These are phyloP conservation scores for Clavulina sp. DNA, from an alignment of 768 basidiomycete species.

Conservation along the genomic window DNA sequence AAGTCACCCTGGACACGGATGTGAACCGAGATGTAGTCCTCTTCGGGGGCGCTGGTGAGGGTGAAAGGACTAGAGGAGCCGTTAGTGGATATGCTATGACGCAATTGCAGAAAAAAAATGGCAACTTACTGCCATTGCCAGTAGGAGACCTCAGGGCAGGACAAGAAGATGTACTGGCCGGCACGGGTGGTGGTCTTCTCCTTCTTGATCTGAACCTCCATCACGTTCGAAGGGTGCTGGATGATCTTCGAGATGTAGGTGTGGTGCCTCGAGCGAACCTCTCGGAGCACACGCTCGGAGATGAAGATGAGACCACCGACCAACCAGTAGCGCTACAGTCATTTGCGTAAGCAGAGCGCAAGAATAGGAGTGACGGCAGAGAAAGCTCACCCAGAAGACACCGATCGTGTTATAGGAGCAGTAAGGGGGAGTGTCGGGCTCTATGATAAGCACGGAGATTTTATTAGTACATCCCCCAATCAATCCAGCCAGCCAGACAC, in stretches of 20 bases:
- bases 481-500: neutral
- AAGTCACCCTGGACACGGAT: slow-evolving; percentile 88
- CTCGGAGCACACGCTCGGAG: slow-evolving; percentile 75
- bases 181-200: slow-evolving; percentile 70
- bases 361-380: neutral
- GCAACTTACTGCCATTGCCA: slow-evolving; percentile 75
- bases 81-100: neutral
- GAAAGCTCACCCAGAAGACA: slow-evolving; percentile 74
- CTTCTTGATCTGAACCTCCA: slow-evolving; percentile 96
- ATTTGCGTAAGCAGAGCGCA: slow-evolving; percentile 7
- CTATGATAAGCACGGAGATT: slow-evolving; percentile 5
- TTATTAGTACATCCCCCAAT: neutral
- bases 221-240: slow-evolving; percentile 84
- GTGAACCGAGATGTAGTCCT: slow-evolving; percentile 88
- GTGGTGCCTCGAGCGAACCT: slow-evolving; percentile 74
- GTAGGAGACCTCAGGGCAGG: slow-evolving; percentile 80
- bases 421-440: slow-evolving; percentile 74
- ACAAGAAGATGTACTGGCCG: slow-evolving; percentile 87
- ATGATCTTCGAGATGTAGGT: slow-evolving; percentile 92
- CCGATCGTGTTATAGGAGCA: slow-evolving; percentile 76
- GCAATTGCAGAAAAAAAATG: neutral
- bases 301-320: slow-evolving; percentile 77
- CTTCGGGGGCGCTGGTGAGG: slow-evolving; percentile 61
- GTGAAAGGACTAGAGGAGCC: slow-evolving; percentile 3
- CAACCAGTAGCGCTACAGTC: slow-evolving; percentile 66